phyloP scores from a whole-genome alignment of 495 filamentous ascomycete species.

The Halenospora varia region DNA sequence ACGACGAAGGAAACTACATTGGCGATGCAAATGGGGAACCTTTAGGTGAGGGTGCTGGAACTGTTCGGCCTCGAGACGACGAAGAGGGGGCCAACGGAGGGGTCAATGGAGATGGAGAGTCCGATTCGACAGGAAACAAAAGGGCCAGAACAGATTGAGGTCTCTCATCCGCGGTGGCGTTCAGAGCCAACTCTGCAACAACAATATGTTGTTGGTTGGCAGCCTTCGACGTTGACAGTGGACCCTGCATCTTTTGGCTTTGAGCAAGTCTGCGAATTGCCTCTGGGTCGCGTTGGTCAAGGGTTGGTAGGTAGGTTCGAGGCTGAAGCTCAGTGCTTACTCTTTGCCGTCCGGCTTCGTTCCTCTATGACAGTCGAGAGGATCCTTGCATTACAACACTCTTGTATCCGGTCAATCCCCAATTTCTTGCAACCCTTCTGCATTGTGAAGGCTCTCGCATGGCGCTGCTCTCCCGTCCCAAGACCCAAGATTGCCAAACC shows the following conservation, averaged over 20 bases:
- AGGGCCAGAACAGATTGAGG: slow-evolving; percentile 19
- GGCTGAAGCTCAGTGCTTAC: too few relatives aligned
- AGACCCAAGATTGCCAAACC: too few relatives aligned
- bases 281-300: too few relatives aligned
- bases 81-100: slow-evolving; percentile 19
- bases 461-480: background rate
- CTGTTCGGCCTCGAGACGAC: slow-evolving; percentile 40
- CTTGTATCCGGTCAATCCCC: too few relatives aligned
- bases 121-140: slow-evolving; percentile 20
- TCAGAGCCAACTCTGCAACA: background rate
- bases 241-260: too few relatives aligned
- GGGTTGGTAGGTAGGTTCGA: too few relatives aligned
- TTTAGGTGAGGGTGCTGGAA: slow-evolving; percentile 37
- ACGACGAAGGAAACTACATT: slow-evolving; percentile 53
- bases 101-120: slow-evolving; percentile 18
- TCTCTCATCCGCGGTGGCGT: background rate
- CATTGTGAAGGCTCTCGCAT: background rate
- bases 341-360: too few relatives aligned
- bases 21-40: slow-evolving; percentile 26
- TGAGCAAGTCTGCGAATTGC: too few relatives aligned
- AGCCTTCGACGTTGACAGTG: too few relatives aligned
- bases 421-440: background rate
- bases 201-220: background rate
- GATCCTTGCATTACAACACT: too few relatives aligned
- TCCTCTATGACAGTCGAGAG: too few relatives aligned